These are phyloP conservation scores for Colletotrichum sansevieriae DNA, from an alignment of 2,329 filamentous ascomycete species.

Conservation along the genomic window DNA sequence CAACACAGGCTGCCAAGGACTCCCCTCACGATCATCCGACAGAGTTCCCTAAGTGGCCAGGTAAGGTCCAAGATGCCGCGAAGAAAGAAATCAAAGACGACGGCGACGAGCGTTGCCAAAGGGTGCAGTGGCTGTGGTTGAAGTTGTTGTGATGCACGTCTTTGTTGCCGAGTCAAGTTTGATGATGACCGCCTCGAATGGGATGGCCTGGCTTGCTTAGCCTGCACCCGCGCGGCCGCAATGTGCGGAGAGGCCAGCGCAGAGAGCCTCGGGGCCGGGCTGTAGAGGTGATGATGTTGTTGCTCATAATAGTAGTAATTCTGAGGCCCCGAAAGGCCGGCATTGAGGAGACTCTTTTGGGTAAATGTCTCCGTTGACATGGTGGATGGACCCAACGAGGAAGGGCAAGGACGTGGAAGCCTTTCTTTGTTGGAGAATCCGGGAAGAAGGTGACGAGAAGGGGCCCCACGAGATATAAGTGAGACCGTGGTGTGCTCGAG, in stretches of 20 bases:
- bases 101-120: conserved; percentile 26
- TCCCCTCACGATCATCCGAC: conserved; percentile 25
- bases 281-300: conserved; percentile 34
- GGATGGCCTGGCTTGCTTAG: conserved; percentile 32
- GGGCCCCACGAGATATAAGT: conserved; percentile 40
- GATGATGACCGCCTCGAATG: conserved; percentile 17
- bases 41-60: conserved; percentile 32
- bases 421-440: conserved; percentile 20
- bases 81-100: conserved; percentile 35
- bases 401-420: neutral
- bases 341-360: conserved; percentile 36
- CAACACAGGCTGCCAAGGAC: conserved; percentile 33
- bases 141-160: conserved; percentile 20
- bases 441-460: conserved; percentile 22
- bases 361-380: conserved; percentile 41
- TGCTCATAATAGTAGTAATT: conserved; percentile 34
- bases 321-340: conserved; percentile 39
- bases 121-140: conserved; percentile 32
- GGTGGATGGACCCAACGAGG: conserved; percentile 10
- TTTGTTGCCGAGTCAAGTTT: conserved; percentile 29
- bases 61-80: conserved; percentile 36
- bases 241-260: conserved; percentile 32
- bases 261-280: conserved; percentile 37
- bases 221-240: conserved; percentile 21
- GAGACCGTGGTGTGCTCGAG: conserved; percentile 36